These are phyloP conservation scores for Pyronema domesticum DNA, from an alignment of 495 filamentous ascomycete genomes.

Conservation along the genomic window DNA sequence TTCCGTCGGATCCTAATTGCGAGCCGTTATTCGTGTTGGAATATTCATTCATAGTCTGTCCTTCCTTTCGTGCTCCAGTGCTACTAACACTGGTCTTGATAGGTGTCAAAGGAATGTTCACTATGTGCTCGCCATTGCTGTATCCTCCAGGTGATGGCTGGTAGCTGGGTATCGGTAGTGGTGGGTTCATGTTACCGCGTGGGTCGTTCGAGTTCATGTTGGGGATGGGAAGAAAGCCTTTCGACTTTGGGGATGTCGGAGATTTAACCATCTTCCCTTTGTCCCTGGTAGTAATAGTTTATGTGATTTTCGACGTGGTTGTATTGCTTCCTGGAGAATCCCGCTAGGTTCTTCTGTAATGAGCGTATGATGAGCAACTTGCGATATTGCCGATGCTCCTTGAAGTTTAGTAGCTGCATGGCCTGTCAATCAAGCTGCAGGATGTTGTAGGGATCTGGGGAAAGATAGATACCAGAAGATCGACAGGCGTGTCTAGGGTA, in stretches of 20 bases:
- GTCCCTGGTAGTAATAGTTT: not conserved
- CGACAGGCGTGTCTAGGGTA: too few species aligned
- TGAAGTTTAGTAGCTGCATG: not conserved
- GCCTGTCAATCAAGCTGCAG: not conserved
- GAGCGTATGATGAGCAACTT: not conserved
- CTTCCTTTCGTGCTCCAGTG: constrained; percentile 34
- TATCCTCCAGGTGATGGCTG: not conserved
- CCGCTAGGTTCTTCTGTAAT: not conserved
- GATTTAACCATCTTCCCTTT: constrained; percentile 8
- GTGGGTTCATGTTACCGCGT: not conserved
- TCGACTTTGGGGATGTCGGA: constrained; percentile 10
- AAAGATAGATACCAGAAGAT: too few species aligned
- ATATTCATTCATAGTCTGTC: constrained; percentile 21
- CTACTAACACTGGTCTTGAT: constrained; percentile 34
- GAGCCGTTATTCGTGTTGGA: not conserved
- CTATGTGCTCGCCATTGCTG: constrained; percentile 11
- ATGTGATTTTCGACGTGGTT: not conserved
- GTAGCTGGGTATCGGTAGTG: not conserved
- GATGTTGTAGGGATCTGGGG: not conserved
- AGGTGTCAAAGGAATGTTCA: constrained; percentile 34
- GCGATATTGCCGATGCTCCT: not conserved
- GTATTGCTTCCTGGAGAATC: not conserved
- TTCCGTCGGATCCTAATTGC: constrained; percentile 24
- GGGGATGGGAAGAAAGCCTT: constrained; percentile 11
- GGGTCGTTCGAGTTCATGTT: not conserved